These are phyloP conservation scores for Aureoboletus auriporus DNA, from an alignment of 768 basidiomycete species.

Conservation along the genomic window DNA sequence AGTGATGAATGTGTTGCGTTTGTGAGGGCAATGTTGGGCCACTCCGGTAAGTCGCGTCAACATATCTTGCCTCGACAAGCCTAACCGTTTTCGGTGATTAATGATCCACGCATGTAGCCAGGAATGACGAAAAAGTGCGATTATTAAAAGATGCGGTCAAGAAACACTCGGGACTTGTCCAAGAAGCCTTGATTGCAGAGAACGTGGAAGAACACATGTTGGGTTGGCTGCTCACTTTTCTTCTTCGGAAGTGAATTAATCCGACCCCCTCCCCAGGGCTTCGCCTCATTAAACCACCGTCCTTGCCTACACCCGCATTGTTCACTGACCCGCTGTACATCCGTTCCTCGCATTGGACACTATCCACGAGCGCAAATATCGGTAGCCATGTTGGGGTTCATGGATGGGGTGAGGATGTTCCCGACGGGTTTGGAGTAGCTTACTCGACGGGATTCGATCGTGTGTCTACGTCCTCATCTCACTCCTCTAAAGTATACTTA, in stretches of 20 bases:
- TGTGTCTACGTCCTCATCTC: slow-evolving; percentile 27
- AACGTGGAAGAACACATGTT: slow-evolving; percentile 89
- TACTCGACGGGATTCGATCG: slow-evolving; percentile 91
- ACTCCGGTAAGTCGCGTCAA: slow-evolving; percentile 22
- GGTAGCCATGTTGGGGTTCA: slow-evolving; percentile 82
- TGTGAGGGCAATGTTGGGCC: slow-evolving; percentile 69
- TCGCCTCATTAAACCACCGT: slow-evolving; percentile 58
- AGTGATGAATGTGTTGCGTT: slow-evolving; percentile 73
- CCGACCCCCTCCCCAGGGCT: slow-evolving; percentile 45
- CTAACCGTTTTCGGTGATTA: neutral
- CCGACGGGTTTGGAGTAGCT: slow-evolving; percentile 91
- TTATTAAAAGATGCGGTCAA: slow-evolving; percentile 59
- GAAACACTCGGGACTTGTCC: slow-evolving; percentile 63
- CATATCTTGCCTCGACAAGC: neutral
- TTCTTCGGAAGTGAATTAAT: neutral
- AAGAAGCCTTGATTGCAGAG: slow-evolving; percentile 56
- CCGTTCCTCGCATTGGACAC: slow-evolving; percentile 76
- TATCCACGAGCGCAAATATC: slow-evolving; percentile 87
- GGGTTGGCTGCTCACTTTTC: slow-evolving; percentile 41
- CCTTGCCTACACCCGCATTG: slow-evolving; percentile 63
- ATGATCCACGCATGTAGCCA: slow-evolving; percentile 11
- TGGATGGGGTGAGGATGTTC: slow-evolving; percentile 96
- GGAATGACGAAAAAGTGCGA: slow-evolving; percentile 40
- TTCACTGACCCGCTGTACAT: slow-evolving; percentile 73
- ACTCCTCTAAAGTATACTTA: slow-evolving; percentile 1